Evolutionary conservation across 2,329 filamentous ascomycete genomes (phyloP).

Genomic region (Claviceps sp.): DNA sequence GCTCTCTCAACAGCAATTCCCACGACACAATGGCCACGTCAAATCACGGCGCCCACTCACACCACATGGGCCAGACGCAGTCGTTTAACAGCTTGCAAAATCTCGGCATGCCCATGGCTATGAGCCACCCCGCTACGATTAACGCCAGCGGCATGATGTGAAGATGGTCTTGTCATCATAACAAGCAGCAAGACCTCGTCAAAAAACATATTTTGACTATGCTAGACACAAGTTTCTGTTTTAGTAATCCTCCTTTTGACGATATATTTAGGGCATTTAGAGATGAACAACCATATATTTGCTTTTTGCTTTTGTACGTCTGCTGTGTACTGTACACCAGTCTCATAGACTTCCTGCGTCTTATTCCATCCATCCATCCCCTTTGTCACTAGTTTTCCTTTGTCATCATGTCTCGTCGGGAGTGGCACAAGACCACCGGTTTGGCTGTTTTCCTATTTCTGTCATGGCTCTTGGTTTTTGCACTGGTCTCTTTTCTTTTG

Average conservation of each 20-base stretch:
- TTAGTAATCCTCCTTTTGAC: conserved; percentile 6
- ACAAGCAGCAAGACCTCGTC: background rate
- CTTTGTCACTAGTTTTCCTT: conserved; percentile 14
- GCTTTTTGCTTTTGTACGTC: too few species aligned
- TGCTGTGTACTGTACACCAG: background rate
- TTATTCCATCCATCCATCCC: background rate
- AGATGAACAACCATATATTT: background rate
- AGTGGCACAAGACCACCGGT: background rate
- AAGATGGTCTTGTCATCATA: conserved; percentile 5
- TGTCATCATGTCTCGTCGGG: background rate
- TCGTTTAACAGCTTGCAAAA: conserved; percentile 46
- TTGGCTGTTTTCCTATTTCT: background rate
- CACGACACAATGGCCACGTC: conserved; percentile 14
- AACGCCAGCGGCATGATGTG: conserved; percentile 33
- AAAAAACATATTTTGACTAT: background rate
- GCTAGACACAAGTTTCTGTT: background rate
- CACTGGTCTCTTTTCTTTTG: background rate
- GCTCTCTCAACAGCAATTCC: conserved; percentile 34
- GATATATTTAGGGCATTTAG: background rate
- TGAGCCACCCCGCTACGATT: conserved; percentile 39
- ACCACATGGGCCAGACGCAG: conserved; percentile 13
- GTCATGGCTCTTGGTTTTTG: background rate
- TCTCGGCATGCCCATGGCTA: conserved; percentile 51
- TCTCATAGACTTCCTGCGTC: conserved; percentile 3
- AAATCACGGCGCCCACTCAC: conserved; percentile 8